phyloP scores from a whole-genome alignment of 192 early-diverging fungal genomes.

The Phycomyces nitens region DNA sequence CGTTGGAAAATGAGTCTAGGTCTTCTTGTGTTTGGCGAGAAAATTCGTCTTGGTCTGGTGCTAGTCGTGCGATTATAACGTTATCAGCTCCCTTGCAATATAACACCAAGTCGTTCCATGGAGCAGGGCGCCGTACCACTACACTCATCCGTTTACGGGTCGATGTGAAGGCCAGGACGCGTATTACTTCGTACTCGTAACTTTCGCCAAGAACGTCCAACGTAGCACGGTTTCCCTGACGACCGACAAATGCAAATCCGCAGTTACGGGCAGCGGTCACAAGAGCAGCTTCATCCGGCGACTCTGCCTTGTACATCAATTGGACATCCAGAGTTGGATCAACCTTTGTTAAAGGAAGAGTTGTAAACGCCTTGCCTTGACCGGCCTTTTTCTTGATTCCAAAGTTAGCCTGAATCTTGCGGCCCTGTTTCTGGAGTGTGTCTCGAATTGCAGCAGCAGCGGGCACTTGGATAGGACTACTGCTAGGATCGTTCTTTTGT shows the following conservation, averaged over 20 bases:
- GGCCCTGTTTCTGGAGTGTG: neutral
- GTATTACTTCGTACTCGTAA: conserved; percentile 71
- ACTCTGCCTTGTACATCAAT: conserved; percentile 66
- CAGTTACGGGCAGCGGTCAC: conserved; percentile 75
- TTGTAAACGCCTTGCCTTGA: neutral
- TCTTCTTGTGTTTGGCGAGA: conserved; percentile 59
- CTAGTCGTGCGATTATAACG: conserved; percentile 85
- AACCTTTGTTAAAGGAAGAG: conserved; percentile 6
- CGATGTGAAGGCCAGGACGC: conserved; percentile 93
- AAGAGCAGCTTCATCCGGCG: conserved; percentile 81
- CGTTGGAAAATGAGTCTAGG: conserved; percentile 73
- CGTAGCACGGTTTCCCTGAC: conserved; percentile 48
- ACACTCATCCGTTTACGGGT: conserved; percentile 95
- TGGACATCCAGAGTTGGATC: conserved; percentile 34
- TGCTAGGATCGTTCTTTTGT: neutral
- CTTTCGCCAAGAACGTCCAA: conserved; percentile 69
- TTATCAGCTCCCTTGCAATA: conserved; percentile 96
- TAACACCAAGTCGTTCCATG: conserved; percentile 77
- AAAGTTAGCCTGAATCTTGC: neutral
- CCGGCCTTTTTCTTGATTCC: neutral
- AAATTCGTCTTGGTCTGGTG: conserved; percentile 43
- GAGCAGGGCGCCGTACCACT: conserved; percentile 70
- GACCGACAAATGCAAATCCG: conserved; percentile 70
- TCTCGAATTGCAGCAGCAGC: neutral
- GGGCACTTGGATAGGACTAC: neutral